Evolutionary conservation across 305 asterid species (phyloP), one percentile per base, ranked within the genome.

Genomic region (Salvia sclarea): DNA sequence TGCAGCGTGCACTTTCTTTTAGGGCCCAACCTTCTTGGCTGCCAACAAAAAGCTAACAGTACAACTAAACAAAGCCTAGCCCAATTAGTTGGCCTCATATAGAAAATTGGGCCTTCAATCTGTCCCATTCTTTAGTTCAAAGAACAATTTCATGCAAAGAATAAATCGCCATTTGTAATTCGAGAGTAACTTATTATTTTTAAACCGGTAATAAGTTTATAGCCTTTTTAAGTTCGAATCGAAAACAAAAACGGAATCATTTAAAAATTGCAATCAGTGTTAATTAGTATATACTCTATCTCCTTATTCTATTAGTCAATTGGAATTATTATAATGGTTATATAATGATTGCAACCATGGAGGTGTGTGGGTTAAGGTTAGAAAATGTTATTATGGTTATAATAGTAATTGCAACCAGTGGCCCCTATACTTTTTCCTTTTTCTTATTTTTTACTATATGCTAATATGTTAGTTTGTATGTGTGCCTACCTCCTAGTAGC

Each of bases 281-380:
- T 22, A n/a, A n/a, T n/a, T n/a, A 21, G 7, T 7, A 8, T 20
- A 10, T 14, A 4, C 38, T 53, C 5, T 4, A 25, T 25, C 2
- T 25, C 4, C 4, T 21, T 8, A 54, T 24, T 54, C 4, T 25
- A 25, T 20, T n/a, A 25, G 3, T 24, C 12, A 24, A n/a, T 3
- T 14, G 7, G n/a, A n/a, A n/a, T 20, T 14, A 6, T 16, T 14
- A 13, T 7, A 20, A 18, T 53, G 16, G 45, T 58, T 31, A 71
- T 31, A 71, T 52, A 13, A 44, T 28, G 40, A 49, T 30, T 49
- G 72, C 40, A 44, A 68, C 38, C 33, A 68, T 21, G 54, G 56
- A 45, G 64, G 56, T 54, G 37, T 61, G 74, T 68, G 70, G 45
- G 66, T 53, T 53, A 41, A 62, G 57, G 75, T 69, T 45, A 52